Conservation (phyloP, 805 yeast genomes). For the Nakazawaea laoshanensis region DNA sequence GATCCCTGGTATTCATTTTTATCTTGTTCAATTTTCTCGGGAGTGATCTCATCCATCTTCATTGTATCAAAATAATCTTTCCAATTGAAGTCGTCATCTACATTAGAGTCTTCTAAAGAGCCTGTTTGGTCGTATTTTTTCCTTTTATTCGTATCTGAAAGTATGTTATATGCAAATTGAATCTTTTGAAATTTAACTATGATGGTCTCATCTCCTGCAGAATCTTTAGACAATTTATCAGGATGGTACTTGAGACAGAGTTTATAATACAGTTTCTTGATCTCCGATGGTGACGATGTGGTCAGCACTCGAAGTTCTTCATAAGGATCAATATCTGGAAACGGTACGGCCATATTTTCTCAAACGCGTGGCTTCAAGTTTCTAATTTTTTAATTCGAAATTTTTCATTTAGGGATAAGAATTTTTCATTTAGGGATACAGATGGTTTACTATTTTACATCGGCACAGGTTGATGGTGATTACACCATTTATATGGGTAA, state of each 20-base stretch:
- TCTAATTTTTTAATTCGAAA: neutral
- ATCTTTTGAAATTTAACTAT: slow-evolving; percentile 48
- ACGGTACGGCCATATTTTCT: slow-evolving; percentile 26
- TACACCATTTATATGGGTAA: slow-evolving; percentile 55
- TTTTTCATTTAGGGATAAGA: neutral
- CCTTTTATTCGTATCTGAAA: slow-evolving; percentile 50
- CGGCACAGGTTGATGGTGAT: slow-evolving; percentile 24
- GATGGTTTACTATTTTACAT: slow-evolving; percentile 38
- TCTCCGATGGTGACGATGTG: slow-evolving; percentile 37
- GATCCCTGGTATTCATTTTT: slow-evolving; percentile 52
- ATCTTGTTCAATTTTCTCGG: slow-evolving; percentile 67
- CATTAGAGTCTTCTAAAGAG: slow-evolving; percentile 33
- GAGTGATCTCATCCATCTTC: slow-evolving; percentile 39
- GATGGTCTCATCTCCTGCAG: slow-evolving; percentile 23
- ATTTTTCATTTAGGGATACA: neutral
- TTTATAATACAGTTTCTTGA: slow-evolving; percentile 62
- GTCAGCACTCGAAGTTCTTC: slow-evolving; percentile 34
- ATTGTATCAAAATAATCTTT: slow-evolving; percentile 41
- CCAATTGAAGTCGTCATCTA: slow-evolving; percentile 45
- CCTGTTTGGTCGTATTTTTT: slow-evolving; percentile 67
- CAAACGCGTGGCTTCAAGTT: too few species aligned
- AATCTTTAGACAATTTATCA: slow-evolving; percentile 41
- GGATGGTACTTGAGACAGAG: slow-evolving; percentile 63
- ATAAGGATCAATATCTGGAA: slow-evolving; percentile 58
- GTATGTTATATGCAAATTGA: slow-evolving; percentile 66